Base-by-base conservation (phyloP, 108 stramenopile genomes). In the Seminavis robusta region DNA sequence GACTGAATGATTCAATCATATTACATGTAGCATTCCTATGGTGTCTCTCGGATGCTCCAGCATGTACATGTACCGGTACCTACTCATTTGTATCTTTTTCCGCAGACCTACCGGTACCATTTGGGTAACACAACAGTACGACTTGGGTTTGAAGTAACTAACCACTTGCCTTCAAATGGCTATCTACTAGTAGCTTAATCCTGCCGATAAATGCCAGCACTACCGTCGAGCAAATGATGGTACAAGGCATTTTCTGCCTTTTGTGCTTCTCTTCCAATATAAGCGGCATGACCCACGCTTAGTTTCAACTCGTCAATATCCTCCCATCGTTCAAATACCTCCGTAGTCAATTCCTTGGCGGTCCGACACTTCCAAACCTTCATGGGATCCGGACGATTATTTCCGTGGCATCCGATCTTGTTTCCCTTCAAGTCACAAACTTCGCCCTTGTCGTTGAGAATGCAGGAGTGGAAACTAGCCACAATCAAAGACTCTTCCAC, bases 221-320 rank as follows among this genome's bases (percentile, higher is more conserved):
- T 11, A 13, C 62, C 62, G 7, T n/a, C n/a, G n/a, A n/a, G n/a
- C n/a, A n/a, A n/a, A n/a, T n/a, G n/a, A n/a, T 39, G 47, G 46
- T 48, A 70, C 39, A 80, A 52, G 21, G 69, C 58, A 38, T 57
- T 45, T 41, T 80, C 79, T 8, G 79, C 79, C 43, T 56, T 64
- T 47, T 76, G 75, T 4, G 64, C 75, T 71, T 80, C 79, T 26
- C 79, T 28, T 23, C 79, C 79, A 58, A 80, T 40, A 39, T 80
- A 80, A 9, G 74, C 67, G 24, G 71, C 79, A 59, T 76, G 79
- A 8, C 74, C 67, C 16, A 77, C 53, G 27, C 56, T 53, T 34
- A 76, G 31, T 4, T 43, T 37, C 32, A 73, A 21, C n/a, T 61
- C 52, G 3, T 48, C 31, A 9, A 68, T 66, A 21, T 61, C 37